These are phyloP conservation scores for Colletotrichum gigasporum DNA, from an alignment of 2,329 filamentous ascomycete genomes.

Conservation along the genomic window DNA sequence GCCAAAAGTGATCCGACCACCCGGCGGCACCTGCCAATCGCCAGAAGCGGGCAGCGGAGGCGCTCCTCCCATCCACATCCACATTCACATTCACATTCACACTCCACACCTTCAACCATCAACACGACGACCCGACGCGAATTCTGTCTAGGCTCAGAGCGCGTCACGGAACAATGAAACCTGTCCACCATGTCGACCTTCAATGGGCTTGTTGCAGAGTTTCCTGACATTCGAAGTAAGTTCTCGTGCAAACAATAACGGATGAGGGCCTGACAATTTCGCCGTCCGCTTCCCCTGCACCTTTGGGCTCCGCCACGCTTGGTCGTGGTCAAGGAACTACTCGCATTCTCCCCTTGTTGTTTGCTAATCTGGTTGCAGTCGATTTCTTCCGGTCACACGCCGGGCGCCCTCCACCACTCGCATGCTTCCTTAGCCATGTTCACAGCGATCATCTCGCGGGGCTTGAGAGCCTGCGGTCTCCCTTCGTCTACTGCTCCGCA, in stretches of 20 bases:
- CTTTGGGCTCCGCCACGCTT: no score
- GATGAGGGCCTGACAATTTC: no score
- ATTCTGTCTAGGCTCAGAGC: no score
- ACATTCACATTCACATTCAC: no score
- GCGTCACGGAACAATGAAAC: background rate
- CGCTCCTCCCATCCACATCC: no score
- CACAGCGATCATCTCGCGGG: slow-evolving; percentile 91
- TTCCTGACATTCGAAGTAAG: slow-evolving; percentile 78
- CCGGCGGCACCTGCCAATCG: no score
- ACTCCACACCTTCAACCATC: no score
- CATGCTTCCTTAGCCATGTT: slow-evolving; percentile 91
- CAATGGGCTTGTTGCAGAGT: slow-evolving; percentile 76
- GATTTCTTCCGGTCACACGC: slow-evolving; percentile 79
- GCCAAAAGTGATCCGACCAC: no score
- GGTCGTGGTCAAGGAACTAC: no score
- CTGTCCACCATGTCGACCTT: slow-evolving; percentile 76
- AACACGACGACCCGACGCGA: no score
- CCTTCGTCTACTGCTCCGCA: slow-evolving; percentile 91
- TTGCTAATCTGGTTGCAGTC: slow-evolving; percentile 57
- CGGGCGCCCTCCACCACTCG: slow-evolving; percentile 70
- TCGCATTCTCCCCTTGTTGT: background rate
- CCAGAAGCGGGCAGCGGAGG: no score
- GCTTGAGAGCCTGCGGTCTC: slow-evolving; percentile 77
- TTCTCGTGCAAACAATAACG: background rate
- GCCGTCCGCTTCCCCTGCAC: no score